phyloP scores from a whole-genome alignment of 1,284 basidiomycete genomes.

The Ceratobasidium sp. region DNA sequence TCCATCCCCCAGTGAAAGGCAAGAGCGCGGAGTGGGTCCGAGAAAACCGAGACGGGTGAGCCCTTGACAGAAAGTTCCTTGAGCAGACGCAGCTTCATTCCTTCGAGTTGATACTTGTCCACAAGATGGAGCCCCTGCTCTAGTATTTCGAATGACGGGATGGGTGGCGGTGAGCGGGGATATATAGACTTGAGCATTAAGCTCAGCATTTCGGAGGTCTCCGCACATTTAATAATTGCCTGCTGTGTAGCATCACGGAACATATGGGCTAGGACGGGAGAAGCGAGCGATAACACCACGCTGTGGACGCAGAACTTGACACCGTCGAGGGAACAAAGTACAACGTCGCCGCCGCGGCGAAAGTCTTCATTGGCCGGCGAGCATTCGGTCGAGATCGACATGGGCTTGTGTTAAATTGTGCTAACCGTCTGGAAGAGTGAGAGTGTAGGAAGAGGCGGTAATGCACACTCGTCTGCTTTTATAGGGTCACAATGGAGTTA shows the following conservation, averaged over 20 bases:
- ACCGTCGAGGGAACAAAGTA: conserved; percentile 42
- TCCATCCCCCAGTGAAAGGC: background rate
- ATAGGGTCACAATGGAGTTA: no score
- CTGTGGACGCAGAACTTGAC: conserved; percentile 43
- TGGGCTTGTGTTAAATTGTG: background rate
- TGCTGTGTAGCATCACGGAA: background rate
- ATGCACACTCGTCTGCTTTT: no score
- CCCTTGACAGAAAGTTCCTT: background rate
- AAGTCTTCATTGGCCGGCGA: background rate
- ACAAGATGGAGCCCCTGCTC: conserved; percentile 2
- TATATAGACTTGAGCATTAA: conserved; percentile 29
- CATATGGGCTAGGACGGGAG: conserved; percentile 41
- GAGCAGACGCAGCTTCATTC: background rate
- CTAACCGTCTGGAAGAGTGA: no score
- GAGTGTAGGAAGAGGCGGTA: no score
- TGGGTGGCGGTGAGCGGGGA: conserved; percentile 6
- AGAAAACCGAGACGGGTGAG: conserved; percentile 1
- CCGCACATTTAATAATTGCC: background rate
- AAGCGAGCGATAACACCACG: conserved; percentile 33
- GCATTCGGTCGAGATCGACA: background rate
- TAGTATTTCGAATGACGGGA: conserved; percentile 6
- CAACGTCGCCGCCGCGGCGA: conserved; percentile 25
- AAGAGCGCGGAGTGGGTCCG: conserved; percentile 13
- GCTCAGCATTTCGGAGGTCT: background rate
- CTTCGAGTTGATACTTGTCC: conserved; percentile 27